phyloP scores from a whole-genome alignment of 2,329 filamentous ascomycete genomes.

The Claviceps sp. region DNA sequence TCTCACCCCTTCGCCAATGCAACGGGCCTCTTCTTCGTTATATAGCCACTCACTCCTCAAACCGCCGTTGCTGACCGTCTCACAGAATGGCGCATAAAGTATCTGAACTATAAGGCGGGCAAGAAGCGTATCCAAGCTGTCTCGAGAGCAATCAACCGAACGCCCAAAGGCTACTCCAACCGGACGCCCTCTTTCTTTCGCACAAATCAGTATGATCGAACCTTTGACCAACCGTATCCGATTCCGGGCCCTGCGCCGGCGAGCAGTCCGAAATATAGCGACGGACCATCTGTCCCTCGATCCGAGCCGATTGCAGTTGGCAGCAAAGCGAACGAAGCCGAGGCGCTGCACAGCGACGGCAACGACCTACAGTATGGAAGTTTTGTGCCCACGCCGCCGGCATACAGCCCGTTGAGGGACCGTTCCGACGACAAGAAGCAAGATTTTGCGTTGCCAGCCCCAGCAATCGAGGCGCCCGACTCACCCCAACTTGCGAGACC shows the following conservation, averaged over 20 bases:
- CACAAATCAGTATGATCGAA: slow-evolving; percentile 8
- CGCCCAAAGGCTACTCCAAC: slow-evolving; percentile 28
- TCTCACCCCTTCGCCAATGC: background rate
- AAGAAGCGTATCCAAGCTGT: slow-evolving; percentile 91
- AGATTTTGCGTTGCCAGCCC: slow-evolving; percentile 39
- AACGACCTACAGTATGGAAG: slow-evolving; percentile 38
- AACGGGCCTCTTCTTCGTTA: background rate
- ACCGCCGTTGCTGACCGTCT: slow-evolving; percentile 2
- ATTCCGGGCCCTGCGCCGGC: background rate
- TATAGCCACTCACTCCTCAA: background rate
- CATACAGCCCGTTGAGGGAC: slow-evolving; percentile 11
- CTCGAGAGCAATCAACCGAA: slow-evolving; percentile 53
- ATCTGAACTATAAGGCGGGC: slow-evolving; percentile 87
- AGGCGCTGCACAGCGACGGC: slow-evolving; percentile 15
- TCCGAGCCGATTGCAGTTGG: slow-evolving; percentile 1
- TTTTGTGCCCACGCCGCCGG: slow-evolving; percentile 31
- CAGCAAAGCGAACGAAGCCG: slow-evolving; percentile 1
- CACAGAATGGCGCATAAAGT: slow-evolving; percentile 80
- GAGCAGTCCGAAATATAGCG: background rate
- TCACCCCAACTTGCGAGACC: slow-evolving; percentile 14
- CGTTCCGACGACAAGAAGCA: slow-evolving; percentile 10
- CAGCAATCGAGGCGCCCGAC: slow-evolving; percentile 31
- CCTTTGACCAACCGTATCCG: slow-evolving; percentile 1
- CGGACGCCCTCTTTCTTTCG: slow-evolving; percentile 19
- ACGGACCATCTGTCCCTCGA: background rate